Evolutionary conservation across 2,329 filamentous ascomycete genomes (phyloP).

Genomic region (Cladorrhinum sp.): DNA sequence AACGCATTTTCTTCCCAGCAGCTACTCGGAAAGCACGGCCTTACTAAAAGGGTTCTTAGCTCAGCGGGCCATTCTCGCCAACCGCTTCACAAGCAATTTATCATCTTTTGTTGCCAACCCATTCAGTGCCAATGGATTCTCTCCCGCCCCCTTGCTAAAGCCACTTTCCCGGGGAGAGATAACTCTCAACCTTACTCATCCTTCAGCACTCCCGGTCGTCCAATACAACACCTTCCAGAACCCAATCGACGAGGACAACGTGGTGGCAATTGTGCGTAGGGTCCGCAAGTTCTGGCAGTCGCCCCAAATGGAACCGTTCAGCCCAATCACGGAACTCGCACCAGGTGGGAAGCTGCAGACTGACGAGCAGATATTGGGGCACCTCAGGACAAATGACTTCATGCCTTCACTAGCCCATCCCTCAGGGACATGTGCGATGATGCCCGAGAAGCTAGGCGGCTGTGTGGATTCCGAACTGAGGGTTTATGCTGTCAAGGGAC

Average conservation of each 20-base stretch:
- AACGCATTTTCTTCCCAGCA: conserved; percentile 12
- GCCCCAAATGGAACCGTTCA: conserved; percentile 9
- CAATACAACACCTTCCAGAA: conserved; percentile 25
- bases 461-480: conserved; percentile 18
- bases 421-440: conserved; percentile 23
- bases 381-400: conserved; percentile 16
- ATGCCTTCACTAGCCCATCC: conserved; percentile 21
- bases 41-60: conserved; percentile 17
- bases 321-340: conserved; percentile 7
- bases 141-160: conserved; percentile 17
- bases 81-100: conserved; percentile 7
- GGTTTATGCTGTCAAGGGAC: conserved; percentile 19
- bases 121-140: conserved; percentile 16
- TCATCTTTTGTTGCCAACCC: conserved; percentile 11
- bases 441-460: conserved; percentile 20
- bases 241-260: conserved; percentile 20
- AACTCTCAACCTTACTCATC: conserved; percentile 15
- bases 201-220: conserved; percentile 17
- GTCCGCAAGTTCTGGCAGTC: conserved; percentile 15
- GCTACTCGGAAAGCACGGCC: conserved; percentile 12
- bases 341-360: conserved; percentile 19
- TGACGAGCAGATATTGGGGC: conserved; percentile 15
- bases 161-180: conserved; percentile 23
- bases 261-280: conserved; percentile 18
- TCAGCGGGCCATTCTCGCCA: conserved; percentile 20